These are phyloP conservation scores for Cercophora sp. DNA, from an alignment of 495 filamentous ascomycete genomes.

Conservation along the genomic window DNA sequence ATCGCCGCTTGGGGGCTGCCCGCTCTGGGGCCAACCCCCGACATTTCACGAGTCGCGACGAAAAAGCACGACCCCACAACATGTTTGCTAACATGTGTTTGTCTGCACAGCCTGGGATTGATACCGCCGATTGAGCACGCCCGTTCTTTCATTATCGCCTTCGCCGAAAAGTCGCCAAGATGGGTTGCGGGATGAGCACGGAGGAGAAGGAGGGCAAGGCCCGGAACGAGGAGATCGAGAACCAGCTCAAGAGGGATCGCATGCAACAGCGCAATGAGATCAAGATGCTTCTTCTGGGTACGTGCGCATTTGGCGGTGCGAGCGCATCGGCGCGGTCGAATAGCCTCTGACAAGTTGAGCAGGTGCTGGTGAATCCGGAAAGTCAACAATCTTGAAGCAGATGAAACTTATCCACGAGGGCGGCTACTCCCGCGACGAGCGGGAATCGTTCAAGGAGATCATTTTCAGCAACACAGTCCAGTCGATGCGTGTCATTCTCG, in stretches of 20 bases:
- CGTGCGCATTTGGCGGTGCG: constrained; percentile 26
- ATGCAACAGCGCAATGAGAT: constrained; percentile 96
- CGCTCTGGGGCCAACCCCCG: no score
- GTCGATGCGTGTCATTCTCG: constrained; percentile 93
- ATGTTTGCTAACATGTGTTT: background rate
- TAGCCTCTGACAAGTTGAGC: constrained; percentile 19
- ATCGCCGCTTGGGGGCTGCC: no score
- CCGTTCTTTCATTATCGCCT: constrained; percentile 15
- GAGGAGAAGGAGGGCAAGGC: constrained; percentile 99
- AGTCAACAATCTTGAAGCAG: constrained; percentile 98
- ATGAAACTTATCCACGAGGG: constrained; percentile 91
- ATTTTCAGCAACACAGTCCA: constrained; percentile 98
- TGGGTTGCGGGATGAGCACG: constrained; percentile 99
- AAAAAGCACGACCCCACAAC: no score
- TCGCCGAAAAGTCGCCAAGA: constrained; percentile 53
- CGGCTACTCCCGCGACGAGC: constrained; percentile 73
- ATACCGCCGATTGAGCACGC: constrained; percentile 14
- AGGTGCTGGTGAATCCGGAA: constrained; percentile 99
- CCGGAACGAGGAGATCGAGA: constrained; percentile 99
- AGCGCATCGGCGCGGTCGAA: background rate
- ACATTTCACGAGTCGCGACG: no score
- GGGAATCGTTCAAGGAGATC: constrained; percentile 88
- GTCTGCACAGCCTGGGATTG: background rate
- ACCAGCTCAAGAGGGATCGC: constrained; percentile 92
- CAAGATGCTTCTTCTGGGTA: constrained; percentile 98